phyloP scores from a whole-genome alignment of 2,329 filamentous ascomycete species.

The Ascosphaera apis region DNA sequence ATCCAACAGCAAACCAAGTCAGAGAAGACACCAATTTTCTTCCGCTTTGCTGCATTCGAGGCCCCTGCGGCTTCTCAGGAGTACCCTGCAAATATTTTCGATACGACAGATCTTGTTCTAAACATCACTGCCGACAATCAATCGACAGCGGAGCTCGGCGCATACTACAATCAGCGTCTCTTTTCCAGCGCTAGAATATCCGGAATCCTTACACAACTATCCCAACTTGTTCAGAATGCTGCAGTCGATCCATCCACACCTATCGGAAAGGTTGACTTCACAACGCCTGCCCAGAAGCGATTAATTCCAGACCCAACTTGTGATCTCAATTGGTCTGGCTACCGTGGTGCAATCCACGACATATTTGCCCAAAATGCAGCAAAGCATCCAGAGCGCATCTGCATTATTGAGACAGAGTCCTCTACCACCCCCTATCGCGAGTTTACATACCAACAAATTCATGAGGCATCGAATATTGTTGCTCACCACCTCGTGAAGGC shows the following conservation, averaged over 20 bases:
- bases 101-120: conserved; percentile 20
- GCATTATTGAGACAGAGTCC: conserved; percentile 41
- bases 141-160: conserved; percentile 13
- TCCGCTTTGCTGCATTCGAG: conserved; percentile 25
- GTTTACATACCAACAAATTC: conserved; percentile 72
- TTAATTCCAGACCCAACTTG: conserved; percentile 20
- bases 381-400: conserved; percentile 42
- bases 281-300: conserved; percentile 5
- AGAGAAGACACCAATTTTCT: conserved; percentile 19
- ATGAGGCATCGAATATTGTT: conserved; percentile 59
- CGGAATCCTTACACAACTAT: conserved; percentile 21
- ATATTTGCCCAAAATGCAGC: conserved; percentile 23
- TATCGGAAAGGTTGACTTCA: conserved; percentile 21
- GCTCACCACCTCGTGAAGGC: conserved; percentile 55
- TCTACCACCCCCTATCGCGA: conserved; percentile 31
- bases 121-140: conserved; percentile 13
- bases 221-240: conserved; percentile 18
- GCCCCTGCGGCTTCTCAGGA: conserved; percentile 19
- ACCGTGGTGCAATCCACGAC: conserved; percentile 14
- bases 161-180: conserved; percentile 22
- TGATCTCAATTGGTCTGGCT: conserved; percentile 23
- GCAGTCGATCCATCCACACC: conserved; percentile 17
- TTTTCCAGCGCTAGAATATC: conserved; percentile 23
- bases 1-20: conserved; percentile 19
- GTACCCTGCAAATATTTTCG: conserved; percentile 20